These are phyloP conservation scores for Teratosphaeria zuluensis DNA, from an alignment of 2,329 filamentous ascomycete genomes.

Conservation along the genomic window DNA sequence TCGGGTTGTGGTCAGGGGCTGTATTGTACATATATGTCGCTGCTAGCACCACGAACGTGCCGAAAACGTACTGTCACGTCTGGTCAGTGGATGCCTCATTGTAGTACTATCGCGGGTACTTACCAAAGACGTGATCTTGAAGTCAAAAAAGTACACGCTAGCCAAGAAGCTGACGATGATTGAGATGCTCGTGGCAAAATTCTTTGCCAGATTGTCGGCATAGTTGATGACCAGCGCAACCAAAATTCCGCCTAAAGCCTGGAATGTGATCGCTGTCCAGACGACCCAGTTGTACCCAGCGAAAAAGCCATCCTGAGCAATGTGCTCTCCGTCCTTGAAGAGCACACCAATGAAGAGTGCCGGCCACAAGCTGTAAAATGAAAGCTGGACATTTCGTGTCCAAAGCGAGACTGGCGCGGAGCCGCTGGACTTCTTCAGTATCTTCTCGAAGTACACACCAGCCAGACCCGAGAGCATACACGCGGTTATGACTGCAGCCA, in stretches of 20 bases:
- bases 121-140: constrained; percentile 63
- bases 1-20: constrained; percentile 40
- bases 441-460: constrained; percentile 81
- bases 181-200: constrained; percentile 85
- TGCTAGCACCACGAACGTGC: constrained; percentile 66
- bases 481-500: constrained; percentile 67
- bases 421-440: constrained; percentile 66
- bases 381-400: constrained; percentile 90
- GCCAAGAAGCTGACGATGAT: constrained; percentile 80
- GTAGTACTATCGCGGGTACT: constrained; percentile 28
- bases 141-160: constrained; percentile 77
- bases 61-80: constrained; percentile 61
- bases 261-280: constrained; percentile 73
- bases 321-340: constrained; percentile 75
- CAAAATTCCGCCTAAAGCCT: constrained; percentile 77
- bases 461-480: constrained; percentile 76
- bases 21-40: constrained; percentile 80
- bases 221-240: constrained; percentile 73
- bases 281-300: constrained; percentile 89
- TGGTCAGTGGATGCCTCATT: constrained; percentile 4
- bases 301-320: constrained; percentile 81
- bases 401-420: constrained; percentile 67
- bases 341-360: constrained; percentile 78
- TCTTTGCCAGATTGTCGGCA: constrained; percentile 84
- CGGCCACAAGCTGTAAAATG: constrained; percentile 87